These are phyloP conservation scores for Beta lomatogona DNA, from an alignment of 179 eudicot genomes.

Conservation along the genomic window DNA sequence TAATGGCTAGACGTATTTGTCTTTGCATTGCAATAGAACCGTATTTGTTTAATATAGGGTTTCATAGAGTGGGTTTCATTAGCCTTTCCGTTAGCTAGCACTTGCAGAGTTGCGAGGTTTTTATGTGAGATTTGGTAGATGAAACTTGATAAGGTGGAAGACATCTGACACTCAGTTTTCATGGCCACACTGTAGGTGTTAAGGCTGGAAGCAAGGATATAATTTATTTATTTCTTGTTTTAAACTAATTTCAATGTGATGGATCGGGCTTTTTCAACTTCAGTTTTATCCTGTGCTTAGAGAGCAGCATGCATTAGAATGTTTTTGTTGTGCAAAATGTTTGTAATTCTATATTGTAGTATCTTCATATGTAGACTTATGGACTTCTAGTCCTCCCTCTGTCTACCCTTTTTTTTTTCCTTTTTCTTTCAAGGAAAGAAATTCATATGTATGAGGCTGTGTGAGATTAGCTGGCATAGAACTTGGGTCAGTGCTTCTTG, in stretches of 20 bases:
- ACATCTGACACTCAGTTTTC: neutral
- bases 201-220: neutral
- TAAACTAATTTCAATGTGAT: neutral
- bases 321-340: neutral
- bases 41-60: neutral
- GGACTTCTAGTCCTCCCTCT: neutral
- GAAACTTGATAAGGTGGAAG: neutral
- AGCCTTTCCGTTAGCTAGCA: neutral
- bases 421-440: neutral
- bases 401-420: neutral
- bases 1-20: neutral
- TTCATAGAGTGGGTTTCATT: neutral
- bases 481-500: neutral
- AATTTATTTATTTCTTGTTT: neutral
- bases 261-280: neutral
- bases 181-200: neutral
- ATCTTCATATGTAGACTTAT: neutral
- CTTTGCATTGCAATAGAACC: neutral
- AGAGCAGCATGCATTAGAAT: neutral
- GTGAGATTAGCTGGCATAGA: neutral
- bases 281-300: neutral
- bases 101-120: neutral
- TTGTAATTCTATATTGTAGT: neutral
- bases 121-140: neutral
- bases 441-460: neutral